A percentile compares a stretch with the other conserved stretches of the same genome.
Conservation (phyloP, 768 basidiomycete genomes). For the Goffeauzyma gilvescens region DNA sequence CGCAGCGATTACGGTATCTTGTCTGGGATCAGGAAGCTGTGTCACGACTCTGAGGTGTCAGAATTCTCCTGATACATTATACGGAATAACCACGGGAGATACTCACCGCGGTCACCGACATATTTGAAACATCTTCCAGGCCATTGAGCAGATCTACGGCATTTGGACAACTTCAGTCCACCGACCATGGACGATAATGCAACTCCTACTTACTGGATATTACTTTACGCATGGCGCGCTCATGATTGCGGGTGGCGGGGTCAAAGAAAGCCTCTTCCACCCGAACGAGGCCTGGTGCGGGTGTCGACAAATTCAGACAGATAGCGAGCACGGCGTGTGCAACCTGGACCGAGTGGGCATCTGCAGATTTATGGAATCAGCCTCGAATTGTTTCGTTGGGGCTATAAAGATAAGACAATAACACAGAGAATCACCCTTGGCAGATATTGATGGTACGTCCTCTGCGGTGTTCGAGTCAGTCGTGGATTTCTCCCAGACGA, state of each 20-base stretch:
- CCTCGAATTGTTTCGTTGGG: not conserved
- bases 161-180: not conserved
- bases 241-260: conserved; percentile 9
- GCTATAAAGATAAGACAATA: not conserved
- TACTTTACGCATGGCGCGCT: conserved; percentile 10
- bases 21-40: conserved; percentile 9
- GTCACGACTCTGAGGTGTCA: not conserved
- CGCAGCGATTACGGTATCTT: conserved; percentile 3
- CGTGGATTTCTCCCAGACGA: not conserved
- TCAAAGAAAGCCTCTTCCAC: conserved; percentile 12
- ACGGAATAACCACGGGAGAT: not conserved
- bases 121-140: conserved; percentile 4
- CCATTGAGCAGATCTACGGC: not conserved
- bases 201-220: conserved; percentile 2
- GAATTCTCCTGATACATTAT: not conserved
- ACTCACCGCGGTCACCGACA: conserved; percentile 5
- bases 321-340: conserved; percentile 10
- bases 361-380: not conserved
- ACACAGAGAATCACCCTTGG: not conserved
- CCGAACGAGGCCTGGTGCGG: not conserved
- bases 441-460: not conserved
- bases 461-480: not conserved
- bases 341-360: not conserved
- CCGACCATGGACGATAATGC: not conserved
- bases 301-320: conserved; percentile 9